Percentiles rank a stretch among this genome's conserved stretches.
Evolutionary conservation across 106 monocot species (phyloP).

Genomic region (Acorus calamus): DNA sequence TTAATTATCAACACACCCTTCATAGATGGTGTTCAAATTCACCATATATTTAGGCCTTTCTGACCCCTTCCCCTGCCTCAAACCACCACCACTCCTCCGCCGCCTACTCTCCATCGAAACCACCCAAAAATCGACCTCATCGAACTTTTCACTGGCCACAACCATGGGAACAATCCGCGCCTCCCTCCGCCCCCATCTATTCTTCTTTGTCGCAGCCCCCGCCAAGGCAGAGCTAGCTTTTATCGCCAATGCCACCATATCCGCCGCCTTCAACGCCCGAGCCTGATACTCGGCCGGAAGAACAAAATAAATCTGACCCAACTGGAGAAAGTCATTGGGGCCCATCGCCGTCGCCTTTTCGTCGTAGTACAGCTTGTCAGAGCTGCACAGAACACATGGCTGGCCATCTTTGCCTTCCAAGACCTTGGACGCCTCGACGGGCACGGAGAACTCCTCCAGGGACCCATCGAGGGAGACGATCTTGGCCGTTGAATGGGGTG

Average conservation of each 20-base stretch:
- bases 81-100: too few relatives aligned
- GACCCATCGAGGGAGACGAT: constrained; percentile 7
- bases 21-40: too few relatives aligned
- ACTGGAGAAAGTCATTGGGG: constrained; percentile 8
- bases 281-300: constrained; percentile 9
- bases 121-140: too few relatives aligned
- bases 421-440: constrained; percentile 9
- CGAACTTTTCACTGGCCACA: background rate
- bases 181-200: background rate
- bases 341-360: constrained; percentile 10
- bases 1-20: too few relatives aligned
- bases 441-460: constrained; percentile 7
- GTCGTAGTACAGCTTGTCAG: constrained; percentile 13
- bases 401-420: background rate
- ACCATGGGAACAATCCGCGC: constrained; percentile 1
- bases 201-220: background rate
- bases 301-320: constrained; percentile 21
- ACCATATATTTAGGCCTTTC: too few relatives aligned
- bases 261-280: background rate
- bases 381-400: constrained; percentile 24
- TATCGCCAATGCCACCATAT: constrained; percentile 16
- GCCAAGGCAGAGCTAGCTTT: constrained; percentile 13
- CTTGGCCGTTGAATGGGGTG: background rate
- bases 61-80: too few relatives aligned
- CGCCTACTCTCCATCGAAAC: too few relatives aligned